A percentile compares a stretch with the other conserved stretches of the same genome.
Conservation (phyloP, 192 early-diverging fungal genomes). For the Pilaira anomala region DNA sequence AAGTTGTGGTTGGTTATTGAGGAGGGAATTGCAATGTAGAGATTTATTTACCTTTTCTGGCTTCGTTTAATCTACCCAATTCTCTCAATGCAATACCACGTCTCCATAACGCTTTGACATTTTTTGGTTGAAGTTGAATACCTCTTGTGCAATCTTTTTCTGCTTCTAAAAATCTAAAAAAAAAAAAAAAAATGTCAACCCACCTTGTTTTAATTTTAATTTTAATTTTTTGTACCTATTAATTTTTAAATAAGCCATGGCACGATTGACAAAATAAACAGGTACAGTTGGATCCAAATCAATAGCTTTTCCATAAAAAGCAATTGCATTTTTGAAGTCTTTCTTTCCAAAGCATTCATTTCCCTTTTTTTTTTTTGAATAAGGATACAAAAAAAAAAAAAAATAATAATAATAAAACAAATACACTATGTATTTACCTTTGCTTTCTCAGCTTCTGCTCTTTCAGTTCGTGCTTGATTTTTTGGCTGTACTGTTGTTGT, state of each 20-base stretch:
- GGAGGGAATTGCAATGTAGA: neutral
- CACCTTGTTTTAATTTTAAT: neutral
- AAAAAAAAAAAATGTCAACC: too few species aligned
- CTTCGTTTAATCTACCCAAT: conserved; percentile 49
- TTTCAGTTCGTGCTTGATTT: conserved; percentile 5
- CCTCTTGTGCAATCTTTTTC: conserved; percentile 65
- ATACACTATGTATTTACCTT: conserved; percentile 19
- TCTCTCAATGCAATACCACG: conserved; percentile 61
- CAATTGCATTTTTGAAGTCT: conserved; percentile 54
- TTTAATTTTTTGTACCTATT: conserved; percentile 41
- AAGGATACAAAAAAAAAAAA: neutral
- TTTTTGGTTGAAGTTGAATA: conserved; percentile 58
- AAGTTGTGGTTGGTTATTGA: neutral
- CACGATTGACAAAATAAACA: conserved; percentile 68
- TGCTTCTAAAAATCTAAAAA: conserved; percentile 54
- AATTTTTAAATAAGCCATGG: conserved; percentile 80
- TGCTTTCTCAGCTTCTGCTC: conserved; percentile 23
- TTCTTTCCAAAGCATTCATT: conserved; percentile 59
- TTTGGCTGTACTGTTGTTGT: neutral
- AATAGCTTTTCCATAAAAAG: conserved; percentile 64
- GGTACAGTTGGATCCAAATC: conserved; percentile 56
- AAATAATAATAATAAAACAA: too few species aligned
- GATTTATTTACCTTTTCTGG: conserved; percentile 41
- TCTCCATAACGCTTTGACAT: conserved; percentile 79
- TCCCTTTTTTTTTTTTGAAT: conserved; percentile 36